A percentile compares a stretch with the other conserved stretches of the same genome.
phyloP scores from a whole-genome alignment of 176 grass and related monocot species.

The Panicum miliaceum region DNA sequence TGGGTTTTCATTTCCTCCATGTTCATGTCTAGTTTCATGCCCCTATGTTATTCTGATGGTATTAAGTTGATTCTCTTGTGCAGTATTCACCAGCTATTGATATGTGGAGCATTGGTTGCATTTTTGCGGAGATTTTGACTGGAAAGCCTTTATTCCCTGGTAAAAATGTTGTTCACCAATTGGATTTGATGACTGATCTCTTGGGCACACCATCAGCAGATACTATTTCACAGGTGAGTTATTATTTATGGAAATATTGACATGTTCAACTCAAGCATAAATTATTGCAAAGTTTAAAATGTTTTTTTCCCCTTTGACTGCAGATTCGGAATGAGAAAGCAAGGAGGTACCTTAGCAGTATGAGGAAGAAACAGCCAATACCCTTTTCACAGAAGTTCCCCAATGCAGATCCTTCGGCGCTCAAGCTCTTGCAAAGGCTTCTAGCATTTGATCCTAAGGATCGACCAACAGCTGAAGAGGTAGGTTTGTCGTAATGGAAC shows the following conservation, averaged over 20 bases:
- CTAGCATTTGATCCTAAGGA: conserved; percentile 98
- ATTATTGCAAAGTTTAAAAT: conserved; percentile 3
- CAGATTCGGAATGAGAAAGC: conserved; percentile 97
- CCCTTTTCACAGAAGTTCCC: conserved; percentile 87
- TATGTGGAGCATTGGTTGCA: conserved; percentile 99
- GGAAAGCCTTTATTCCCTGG: conserved; percentile 98
- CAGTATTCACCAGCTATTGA: conserved; percentile 97
- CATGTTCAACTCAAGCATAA: conserved; percentile 17
- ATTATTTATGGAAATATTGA: conserved; percentile 2
- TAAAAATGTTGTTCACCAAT: conserved; percentile 99
- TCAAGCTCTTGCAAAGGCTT: conserved; percentile 87
- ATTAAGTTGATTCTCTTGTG: conserved; percentile 44
- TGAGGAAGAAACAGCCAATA: conserved; percentile 82
- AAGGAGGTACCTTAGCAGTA: conserved; percentile 76
- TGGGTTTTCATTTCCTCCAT: conserved; percentile 13
- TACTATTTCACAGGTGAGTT: conserved; percentile 77
- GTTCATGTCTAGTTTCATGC: neutral
- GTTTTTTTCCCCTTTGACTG: neutral
- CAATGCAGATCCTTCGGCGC: conserved; percentile 78
- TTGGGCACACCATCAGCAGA: conserved; percentile 77
- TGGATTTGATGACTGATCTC: conserved; percentile 99
- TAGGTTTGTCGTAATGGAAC: conserved; percentile 34
- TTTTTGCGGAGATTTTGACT: conserved; percentile 92
- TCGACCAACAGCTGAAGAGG: conserved; percentile 91
- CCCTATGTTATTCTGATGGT: neutral